Evolutionary conservation across 2,329 filamentous ascomycete genomes (phyloP), one percentile per base, ranked within the genome.

Genomic region (Plectosphaerella sp.): DNA sequence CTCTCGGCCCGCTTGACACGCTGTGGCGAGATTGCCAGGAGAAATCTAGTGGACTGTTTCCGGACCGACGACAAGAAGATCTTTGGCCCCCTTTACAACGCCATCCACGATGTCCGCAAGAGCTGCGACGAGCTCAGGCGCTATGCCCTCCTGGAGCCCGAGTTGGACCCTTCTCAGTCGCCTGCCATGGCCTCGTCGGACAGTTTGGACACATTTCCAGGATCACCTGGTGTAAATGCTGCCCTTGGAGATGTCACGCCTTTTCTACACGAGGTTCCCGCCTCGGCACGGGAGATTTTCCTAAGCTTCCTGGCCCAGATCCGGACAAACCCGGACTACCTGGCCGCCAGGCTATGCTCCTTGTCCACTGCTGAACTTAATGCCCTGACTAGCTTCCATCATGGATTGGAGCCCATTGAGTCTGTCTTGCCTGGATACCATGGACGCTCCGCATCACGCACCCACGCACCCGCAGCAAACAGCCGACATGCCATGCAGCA

Each of bases 241-340:
- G 41, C 41, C 11, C 41, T 43, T 43, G 41, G 41, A 43, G 22
- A 41, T 9, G 39, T 41, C 25, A 68, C 72, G 2, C 82, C 83
- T 2, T 88, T 87, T 59, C 72, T 88, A 50, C 82, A 88, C 65
- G 85, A 91, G 62, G 81, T 97, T 48, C 89, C 91, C 49, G 76
- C 83, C 52, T 84, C 87, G 56, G 84, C 90, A 52, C 79, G 89
- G 64, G 83, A 90, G 55, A 83, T 86, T 43, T 83, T 97, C 54
- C 67, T 97, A 53, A 82, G 84, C 56, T 93, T 97, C 64, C 73
- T 97, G 61, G 86, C 83, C 47, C 83, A 90, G 68, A 81, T 97
- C 57, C 85, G 93, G 61, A 91, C 88, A 57, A 92, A 96, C 67
- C 86, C 91, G 37, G 86, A 92, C 62, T 97, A 95, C 70, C 70